Evolutionary conservation across 2,329 filamentous ascomycete genomes (phyloP), one percentile per base, ranked within the genome.

Genomic region (Fusarium sp.): DNA sequence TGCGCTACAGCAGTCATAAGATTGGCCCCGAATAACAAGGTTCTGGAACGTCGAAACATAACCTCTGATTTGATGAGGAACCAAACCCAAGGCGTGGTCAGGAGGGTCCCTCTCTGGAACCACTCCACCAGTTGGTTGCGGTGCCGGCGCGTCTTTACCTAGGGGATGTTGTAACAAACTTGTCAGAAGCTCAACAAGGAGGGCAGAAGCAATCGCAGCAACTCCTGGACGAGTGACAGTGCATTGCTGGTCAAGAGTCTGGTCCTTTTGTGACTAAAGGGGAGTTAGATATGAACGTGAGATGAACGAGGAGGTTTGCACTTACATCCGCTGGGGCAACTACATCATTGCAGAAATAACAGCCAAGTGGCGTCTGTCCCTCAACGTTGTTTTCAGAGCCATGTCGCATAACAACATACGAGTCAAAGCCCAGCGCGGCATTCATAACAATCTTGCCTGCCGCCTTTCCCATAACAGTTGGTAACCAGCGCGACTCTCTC

Each of bases 331-430:
- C 91, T 21, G 96, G 96, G 8, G 95, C 93, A 48, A 98, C 95
- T 24, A 99, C 95, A 77, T 99, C 96, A 74, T 97, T 98, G 81
- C 96, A 99, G 79, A 98, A 99, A 77, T 99, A 99, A 79, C 96
- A 99, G 11, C 96, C 96, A 24, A 98, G 83, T 24, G 92, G 88
- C 50, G 88, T 82, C 53, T 88, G 83, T n/a, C 81, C 84, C 12
- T 86, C 83, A 49, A 83, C 81, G 40, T 80, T 77, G 5, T 83
- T 83, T 69, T 88, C 86, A 7, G 93, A 84, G 2, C 96, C 96
- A 77, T 99, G 96, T 56, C 96, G 88, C 96, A 99, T 98, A 34
- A 97, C 94, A 4, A 99, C 94, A 73, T 93, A 99, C 0, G 94
- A 96, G 79, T 99, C 96, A 74, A 99, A 99, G 0, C 96, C 96